phyloP scores from a whole-genome alignment of 2,329 filamentous ascomycete species.

The Trichoderma atroviride region DNA sequence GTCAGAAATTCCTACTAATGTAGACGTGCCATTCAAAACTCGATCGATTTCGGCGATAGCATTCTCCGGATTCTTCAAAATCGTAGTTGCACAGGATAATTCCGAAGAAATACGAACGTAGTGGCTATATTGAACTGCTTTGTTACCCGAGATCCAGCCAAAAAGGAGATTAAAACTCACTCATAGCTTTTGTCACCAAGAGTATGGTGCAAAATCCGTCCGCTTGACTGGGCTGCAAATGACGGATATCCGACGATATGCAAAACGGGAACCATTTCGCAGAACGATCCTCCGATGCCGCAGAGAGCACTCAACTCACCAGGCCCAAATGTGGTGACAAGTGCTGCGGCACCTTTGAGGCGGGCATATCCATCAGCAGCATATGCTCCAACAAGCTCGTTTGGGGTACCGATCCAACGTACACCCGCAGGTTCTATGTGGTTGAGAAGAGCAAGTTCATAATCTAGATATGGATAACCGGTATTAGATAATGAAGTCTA shows the following conservation, averaged over 20 bases:
- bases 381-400: slow-evolving; percentile 18
- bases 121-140: neutral
- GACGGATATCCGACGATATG: slow-evolving; percentile 20
- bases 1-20: too few relatives aligned
- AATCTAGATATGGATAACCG: neutral
- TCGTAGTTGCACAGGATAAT: slow-evolving; percentile 10
- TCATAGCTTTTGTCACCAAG: slow-evolving; percentile 9
- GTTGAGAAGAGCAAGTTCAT: slow-evolving; percentile 16
- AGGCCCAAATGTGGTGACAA: slow-evolving; percentile 18
- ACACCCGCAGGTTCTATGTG: neutral
- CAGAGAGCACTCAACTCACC: slow-evolving; percentile 12
- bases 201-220: slow-evolving; percentile 16
- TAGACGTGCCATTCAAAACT: slow-evolving; percentile 11
- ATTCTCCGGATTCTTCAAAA: neutral
- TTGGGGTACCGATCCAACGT: slow-evolving; percentile 10
- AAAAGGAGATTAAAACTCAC: neutral
- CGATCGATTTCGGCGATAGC: slow-evolving; percentile 16
- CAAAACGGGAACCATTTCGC: slow-evolving; percentile 15
- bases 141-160: neutral
- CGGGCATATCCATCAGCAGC: slow-evolving; percentile 21
- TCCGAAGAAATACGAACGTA: slow-evolving; percentile 4
- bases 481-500: neutral
- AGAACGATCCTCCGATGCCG: slow-evolving; percentile 10
- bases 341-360: slow-evolving; percentile 2
- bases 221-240: slow-evolving; percentile 1